phyloP scores from a whole-genome alignment of 2,329 filamentous ascomycete genomes.

The Lasiodiplodia sp. region DNA sequence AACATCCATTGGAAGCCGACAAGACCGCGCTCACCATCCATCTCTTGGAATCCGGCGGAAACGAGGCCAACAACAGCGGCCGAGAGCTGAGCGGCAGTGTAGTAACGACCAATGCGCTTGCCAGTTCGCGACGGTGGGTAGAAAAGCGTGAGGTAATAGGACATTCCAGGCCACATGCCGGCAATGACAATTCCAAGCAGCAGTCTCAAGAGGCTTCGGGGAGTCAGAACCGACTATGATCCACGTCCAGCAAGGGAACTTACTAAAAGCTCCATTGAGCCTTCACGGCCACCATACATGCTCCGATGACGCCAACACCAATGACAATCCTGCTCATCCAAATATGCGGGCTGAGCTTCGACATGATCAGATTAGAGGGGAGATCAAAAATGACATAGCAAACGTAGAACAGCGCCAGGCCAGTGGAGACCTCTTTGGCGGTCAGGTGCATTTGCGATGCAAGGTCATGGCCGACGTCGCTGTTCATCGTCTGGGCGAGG shows the following conservation, averaged over 20 bases:
- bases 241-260: slow-evolving; percentile 35
- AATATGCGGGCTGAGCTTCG: slow-evolving; percentile 78
- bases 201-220: slow-evolving; percentile 73
- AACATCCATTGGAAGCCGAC: slow-evolving; percentile 95
- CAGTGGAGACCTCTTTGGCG: slow-evolving; percentile 80
- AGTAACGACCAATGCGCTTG: slow-evolving; percentile 89
- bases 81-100: slow-evolving; percentile 86
- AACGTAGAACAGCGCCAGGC: slow-evolving; percentile 88
- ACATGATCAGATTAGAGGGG: slow-evolving; percentile 90
- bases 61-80: slow-evolving; percentile 89
- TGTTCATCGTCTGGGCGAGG: slow-evolving; percentile 94
- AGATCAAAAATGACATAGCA: slow-evolving; percentile 90
- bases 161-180: slow-evolving; percentile 95
- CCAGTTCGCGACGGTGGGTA: slow-evolving; percentile 87
- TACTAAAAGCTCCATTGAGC: slow-evolving; percentile 85
- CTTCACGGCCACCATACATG: slow-evolving; percentile 82
- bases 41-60: slow-evolving; percentile 88
- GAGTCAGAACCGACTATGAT: slow-evolving; percentile 30
- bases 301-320: slow-evolving; percentile 82
- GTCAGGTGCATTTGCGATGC: slow-evolving; percentile 72
- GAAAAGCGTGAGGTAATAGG: slow-evolving; percentile 89
- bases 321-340: slow-evolving; percentile 95
- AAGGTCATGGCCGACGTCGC: slow-evolving; percentile 74
- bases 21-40: slow-evolving; percentile 79
- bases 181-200: slow-evolving; percentile 87